Base-by-base conservation (phyloP, 2,329 filamentous ascomycete genomes). In the Hirsutella thompsonii region DNA sequence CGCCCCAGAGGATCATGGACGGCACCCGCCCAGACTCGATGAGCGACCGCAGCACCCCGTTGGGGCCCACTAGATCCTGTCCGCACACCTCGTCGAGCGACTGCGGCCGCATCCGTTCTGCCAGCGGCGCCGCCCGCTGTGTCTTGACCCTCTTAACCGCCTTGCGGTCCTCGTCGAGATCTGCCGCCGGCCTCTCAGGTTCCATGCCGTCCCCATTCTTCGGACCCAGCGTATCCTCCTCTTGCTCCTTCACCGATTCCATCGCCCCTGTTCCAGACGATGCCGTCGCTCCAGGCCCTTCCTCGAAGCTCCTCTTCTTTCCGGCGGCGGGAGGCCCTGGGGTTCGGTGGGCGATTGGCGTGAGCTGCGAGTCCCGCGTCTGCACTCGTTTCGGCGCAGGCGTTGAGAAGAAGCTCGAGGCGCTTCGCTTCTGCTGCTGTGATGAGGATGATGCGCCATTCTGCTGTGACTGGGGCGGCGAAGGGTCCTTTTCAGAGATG, bases 1-100 rank as follows among this genome's bases (percentile, higher is more conserved):
- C 76, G 26, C 85, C 85, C 85, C 92, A 98, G 13, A 98, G 69
- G 33, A 98, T 88, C 86, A 98, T 94, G 13, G 86, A 94, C 0
- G 92, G 90, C 26, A 96, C 79, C 5, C 83, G 75, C 53, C 92
- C 81, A 44, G 82, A 74, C 54, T 94, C 84, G 49, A 98, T 93
- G 44, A 96, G 72, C 23, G 81, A 80, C 4, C 90, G 79, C 35
- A 98, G 69, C 5, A 96, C 77, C n/a, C 92, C 92, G 26, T 78
- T 67, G 0, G 78, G 76, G 0, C 88, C 90, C 2, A 98, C 89
- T 0, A 98, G 76, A 36, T 94, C 87, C 62, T 98, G 92, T 0
- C 92, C 92, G 48, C 72, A 88, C 3, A 96, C 83, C 14, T 94
- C 81, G 54, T 95, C 85, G 8, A 98, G 72, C 1, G 72, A 83